phyloP scores from a whole-genome alignment of 768 basidiomycete genomes.

The Botryobasidium botryosum region DNA sequence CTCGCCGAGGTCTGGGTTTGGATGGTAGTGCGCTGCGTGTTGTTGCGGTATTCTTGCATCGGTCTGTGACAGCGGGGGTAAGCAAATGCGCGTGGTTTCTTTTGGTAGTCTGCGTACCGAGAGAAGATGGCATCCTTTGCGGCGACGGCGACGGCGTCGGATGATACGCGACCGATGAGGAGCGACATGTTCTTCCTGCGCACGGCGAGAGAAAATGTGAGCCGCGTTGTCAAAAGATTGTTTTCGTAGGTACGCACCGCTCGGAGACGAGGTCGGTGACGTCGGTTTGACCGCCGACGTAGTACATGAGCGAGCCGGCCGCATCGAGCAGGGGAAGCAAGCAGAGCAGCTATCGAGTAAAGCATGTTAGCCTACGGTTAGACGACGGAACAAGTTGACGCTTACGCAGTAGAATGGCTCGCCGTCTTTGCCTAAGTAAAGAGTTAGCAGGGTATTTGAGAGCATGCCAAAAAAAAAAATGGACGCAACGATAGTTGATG shows the following conservation, averaged over 20 bases:
- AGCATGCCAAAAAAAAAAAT: neutral
- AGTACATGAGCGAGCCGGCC: neutral
- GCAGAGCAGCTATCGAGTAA: neutral
- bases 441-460: neutral
- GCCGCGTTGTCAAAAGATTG: too few relatives aligned
- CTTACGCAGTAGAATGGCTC: conserved; percentile 3
- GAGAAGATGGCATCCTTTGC: too few relatives aligned
- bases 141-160: too few relatives aligned
- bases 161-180: too few relatives aligned
- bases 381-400: neutral
- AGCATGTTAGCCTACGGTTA: neutral
- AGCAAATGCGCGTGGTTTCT: too few relatives aligned
- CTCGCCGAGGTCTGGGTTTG: too few relatives aligned
- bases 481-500: neutral
- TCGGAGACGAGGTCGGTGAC: neutral
- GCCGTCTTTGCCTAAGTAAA: neutral
- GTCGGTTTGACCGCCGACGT: conserved; percentile 1
- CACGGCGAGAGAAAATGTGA: too few relatives aligned
- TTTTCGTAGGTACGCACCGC: neutral
- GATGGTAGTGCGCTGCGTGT: too few relatives aligned
- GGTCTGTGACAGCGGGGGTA: too few relatives aligned
- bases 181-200: too few relatives aligned
- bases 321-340: neutral
- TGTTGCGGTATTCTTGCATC: too few relatives aligned
- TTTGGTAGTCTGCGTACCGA: too few relatives aligned